phyloP scores from a whole-genome alignment of 441 rosid genomes.

The Erodium chrysanthum region DNA sequence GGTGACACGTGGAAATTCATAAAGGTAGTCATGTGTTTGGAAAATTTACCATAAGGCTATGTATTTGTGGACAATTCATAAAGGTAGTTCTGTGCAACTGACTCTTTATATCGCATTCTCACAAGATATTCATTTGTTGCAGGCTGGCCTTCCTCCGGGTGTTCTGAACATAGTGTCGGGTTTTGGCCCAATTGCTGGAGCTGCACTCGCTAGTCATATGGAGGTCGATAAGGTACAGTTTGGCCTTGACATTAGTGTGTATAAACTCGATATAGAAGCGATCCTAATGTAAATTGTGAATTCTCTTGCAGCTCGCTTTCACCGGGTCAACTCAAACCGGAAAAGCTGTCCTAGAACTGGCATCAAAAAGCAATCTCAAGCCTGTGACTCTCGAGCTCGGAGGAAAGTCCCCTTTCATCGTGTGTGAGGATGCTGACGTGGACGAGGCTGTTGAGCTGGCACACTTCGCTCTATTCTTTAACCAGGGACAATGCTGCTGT shows the following conservation, averaged over 20 bases:
- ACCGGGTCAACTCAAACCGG: constrained; percentile 76
- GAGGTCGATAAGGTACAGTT: constrained; percentile 81
- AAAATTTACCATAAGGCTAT: no score
- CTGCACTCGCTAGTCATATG: constrained; percentile 82
- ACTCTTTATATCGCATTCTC: background rate
- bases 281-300: background rate
- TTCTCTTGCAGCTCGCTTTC: constrained; percentile 48
- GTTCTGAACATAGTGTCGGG: constrained; percentile 84
- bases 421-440: constrained; percentile 66
- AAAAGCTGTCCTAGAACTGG: constrained; percentile 44
- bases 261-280: background rate
- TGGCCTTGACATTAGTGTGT: background rate
- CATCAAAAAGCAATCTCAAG: constrained; percentile 78
- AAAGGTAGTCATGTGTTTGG: no score
- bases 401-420: constrained; percentile 77
- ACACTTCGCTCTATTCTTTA: constrained; percentile 68
- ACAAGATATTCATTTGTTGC: constrained; percentile 10
- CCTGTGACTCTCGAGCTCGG: constrained; percentile 78
- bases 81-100: background rate
- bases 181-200: constrained; percentile 79
- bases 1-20: no score
- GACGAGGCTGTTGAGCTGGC: constrained; percentile 68
- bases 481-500: constrained; percentile 95
- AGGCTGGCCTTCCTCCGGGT: constrained; percentile 95
- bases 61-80: background rate